Evolutionary conservation across 768 basidiomycete genomes (phyloP), one percentile per base, ranked within the genome.

Genomic region (Goffeauzyma gilvescens): DNA sequence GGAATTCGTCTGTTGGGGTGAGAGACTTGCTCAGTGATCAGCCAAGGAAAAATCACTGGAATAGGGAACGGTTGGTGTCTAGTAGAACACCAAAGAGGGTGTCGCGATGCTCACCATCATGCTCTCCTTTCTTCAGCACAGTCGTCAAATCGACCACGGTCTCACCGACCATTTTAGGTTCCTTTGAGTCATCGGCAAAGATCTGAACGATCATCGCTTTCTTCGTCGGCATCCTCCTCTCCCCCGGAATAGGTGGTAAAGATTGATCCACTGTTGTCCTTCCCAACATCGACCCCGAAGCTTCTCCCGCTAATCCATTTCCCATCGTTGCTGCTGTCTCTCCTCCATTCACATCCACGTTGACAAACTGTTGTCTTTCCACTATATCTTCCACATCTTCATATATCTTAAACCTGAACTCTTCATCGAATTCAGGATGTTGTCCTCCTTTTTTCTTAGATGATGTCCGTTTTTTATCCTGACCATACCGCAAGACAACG

Each of bases 401-500:
- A 51, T 72, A 60, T 35, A 95, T 69, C 5, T 76, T 71, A 60
- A 86, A 96, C 32, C 84, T 74, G 40, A 89, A 62, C 62, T 93
- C 86, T 25, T 75, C 75, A 57, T 93, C 87, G 85, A 87, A 95
- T 46, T 78, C 74, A 2, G 89, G 89, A 62, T 83, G 80, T 57
- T 95, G 89, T 0, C 89, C 89, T 2, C 87, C 87, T 57, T 78
- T 63, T 28, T 26, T 9, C 9, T 26, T 26, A 32, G 14, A 31
- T n/a, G 17, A 21, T 12, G 23, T 42, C 25, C 38, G 49, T 54
- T 37, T 31, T 39, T 72, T 75, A 14, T 67, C 66, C 28, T 75
- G 75, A 61, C 68, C 79, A 40, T 87, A 64, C 2, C 68, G 66
- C 5, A 75, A 68, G 50, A 79, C 71, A 3, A 76, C 78, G 58